Evolutionary conservation across 352 stramenopile genomes (phyloP), one percentile per base, ranked within the genome.

Genomic region (Pythium phragmitis): DNA sequence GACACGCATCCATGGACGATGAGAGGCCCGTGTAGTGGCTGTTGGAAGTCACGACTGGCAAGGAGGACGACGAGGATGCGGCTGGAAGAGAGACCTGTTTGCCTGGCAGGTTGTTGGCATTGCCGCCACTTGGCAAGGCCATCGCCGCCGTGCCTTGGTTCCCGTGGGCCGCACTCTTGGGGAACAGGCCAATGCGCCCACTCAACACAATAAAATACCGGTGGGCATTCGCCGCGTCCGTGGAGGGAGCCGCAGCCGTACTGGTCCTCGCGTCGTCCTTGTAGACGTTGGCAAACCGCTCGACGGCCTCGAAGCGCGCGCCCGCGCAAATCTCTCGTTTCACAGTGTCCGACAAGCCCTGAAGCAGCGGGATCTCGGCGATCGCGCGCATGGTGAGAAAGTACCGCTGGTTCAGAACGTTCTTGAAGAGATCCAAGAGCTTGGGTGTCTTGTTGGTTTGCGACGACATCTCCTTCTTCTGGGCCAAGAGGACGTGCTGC

Each of bases 341-440:
- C 17, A 51, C 63, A 1, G 70, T 33, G 4, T 89, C 79, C 0
- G 71, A 26, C 6, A 88, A 60, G 46, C 74, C 67, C 11, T 72
- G 58, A 4, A 89, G 52, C 30, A 83, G 26, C 1, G 80, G 79
- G 8, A 88, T 82, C 7, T 80, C 75, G 5, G 77, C 62, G 36
- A 89, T 74, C 4, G 73, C 70, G 1, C 79, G 73, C 71, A 86
- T 84, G 2, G 77, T 89, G 13, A 88, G 53, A 52, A 79, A 77
- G 55, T 73, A 85, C 5, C 80, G 76, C 58, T 89, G 80, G 48
- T 89, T 88, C 4, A 89, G 47, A 12, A 89, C 82, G 53, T 88
- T 89, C 46, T 81, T 75, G 63, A 88, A 87, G 8, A 89, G 65
- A 16, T 87, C 67, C 21, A 88, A 85, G 17, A 89, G 69, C 46